Percentiles rank a stretch among this genome's conserved stretches.
Evolutionary conservation across 2,329 filamentous ascomycete genomes (phyloP).

Genomic region (Aspergillus chevalieri): DNA sequence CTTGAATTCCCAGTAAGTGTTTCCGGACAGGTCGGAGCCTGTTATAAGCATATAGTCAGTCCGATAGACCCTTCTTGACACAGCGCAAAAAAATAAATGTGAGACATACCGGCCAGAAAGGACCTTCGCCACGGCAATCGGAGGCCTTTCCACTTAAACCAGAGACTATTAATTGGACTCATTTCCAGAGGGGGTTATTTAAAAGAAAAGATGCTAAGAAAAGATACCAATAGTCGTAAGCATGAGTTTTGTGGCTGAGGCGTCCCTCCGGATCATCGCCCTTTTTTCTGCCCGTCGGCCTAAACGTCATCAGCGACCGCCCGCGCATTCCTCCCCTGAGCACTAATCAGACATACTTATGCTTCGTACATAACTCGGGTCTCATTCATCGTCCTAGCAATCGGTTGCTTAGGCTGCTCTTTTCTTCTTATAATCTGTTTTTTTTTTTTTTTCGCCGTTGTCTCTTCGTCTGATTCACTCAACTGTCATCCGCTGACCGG

Average conservation of each 20-base stretch:
- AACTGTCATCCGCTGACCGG: background rate
- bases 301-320: constrained; percentile 21
- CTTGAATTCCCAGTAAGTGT: constrained; percentile 63
- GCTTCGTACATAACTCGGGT: background rate
- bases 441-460: no score
- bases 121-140: constrained; percentile 57
- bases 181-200: constrained; percentile 20
- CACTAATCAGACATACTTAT: background rate
- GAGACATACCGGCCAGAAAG: constrained; percentile 51
- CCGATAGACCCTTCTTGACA: background rate
- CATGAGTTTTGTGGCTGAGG: background rate
- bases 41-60: constrained; percentile 10
- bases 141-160: constrained; percentile 59
- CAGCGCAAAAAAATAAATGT: no score
- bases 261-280: background rate
- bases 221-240: background rate
- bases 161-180: constrained; percentile 43
- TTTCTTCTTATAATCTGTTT: background rate
- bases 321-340: background rate
- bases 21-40: constrained; percentile 58
- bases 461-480: background rate
- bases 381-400: constrained; percentile 1
- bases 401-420: background rate
- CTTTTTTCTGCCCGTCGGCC: background rate
- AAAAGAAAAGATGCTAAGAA: background rate